Evolutionary conservation across 2,329 filamentous ascomycete species (phyloP), one percentile per base, ranked within the genome.

Genomic region (Thermomyces lanuginosus): DNA sequence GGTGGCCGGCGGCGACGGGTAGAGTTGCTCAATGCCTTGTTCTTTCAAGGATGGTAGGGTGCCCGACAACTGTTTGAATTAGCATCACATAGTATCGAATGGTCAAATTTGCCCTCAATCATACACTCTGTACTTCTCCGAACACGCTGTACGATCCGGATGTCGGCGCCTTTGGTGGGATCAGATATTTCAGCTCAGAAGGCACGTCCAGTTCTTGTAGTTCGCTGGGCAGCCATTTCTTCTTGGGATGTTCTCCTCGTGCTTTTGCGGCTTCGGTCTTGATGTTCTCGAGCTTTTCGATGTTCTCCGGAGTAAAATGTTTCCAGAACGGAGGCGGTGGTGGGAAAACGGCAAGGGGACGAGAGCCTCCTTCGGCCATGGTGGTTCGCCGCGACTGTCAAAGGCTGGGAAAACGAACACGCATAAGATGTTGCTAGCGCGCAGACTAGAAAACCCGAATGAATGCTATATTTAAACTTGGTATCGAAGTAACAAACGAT

Each of bases 261-360:
- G 33, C 34, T 24, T 46, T 44, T 8, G 43, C 43, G 3, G 45
- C 40, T 21, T 56, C 47, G 13, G 51, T 52, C 37, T 63, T 64
- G 28, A 66, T 46, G 20, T 63, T 45, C 30, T 63, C 53, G 13
- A 78, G 54, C 24, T 69, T 70, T 8, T 68, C 55, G 27, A 80
- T 44, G 45, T 86, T 91, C 15, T 76, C 70, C 3, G 71, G 51
- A 0, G 81, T 92, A 55, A 95, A 95, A 49, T 79, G 66, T 39
- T 76, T 75, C 73, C 80, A 95, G 57, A 93, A 92, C 1, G 76
- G 74, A 14, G 89, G 89, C 14, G 89, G 89, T 27, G 77, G 71
- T 13, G 89, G 86, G 48, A 83, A 92, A 21, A 75, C 71, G 13
- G 76, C 71, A 14, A 72, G 64, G 16, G 58, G 41, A 36, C 54